Conservation (phyloP, 306 rosid genomes). For the Cercis canadensis region DNA sequence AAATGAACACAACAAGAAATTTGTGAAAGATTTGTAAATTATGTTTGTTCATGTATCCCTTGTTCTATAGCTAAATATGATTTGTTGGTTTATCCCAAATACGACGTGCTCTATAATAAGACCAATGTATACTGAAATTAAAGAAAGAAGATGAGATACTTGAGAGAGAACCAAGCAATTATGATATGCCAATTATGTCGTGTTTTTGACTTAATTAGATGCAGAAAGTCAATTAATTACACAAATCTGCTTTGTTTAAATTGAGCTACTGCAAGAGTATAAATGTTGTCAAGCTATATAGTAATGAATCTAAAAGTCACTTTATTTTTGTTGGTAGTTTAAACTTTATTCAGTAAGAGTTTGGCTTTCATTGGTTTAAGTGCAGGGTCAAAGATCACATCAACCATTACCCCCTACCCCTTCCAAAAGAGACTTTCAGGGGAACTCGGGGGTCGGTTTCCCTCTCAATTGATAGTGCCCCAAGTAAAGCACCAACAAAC, state of each 20-base stretch:
- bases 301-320: constrained; percentile 46
- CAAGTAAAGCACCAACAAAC: too few species aligned
- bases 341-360: constrained; percentile 30
- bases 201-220: constrained; percentile 32
- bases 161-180: too few species aligned
- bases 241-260: constrained; percentile 28
- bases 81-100: background rate
- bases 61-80: too few species aligned
- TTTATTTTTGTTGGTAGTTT: constrained; percentile 36
- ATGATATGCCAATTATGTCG: constrained; percentile 35
- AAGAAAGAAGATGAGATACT: too few species aligned
- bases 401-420: constrained; percentile 26
- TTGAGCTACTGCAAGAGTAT: constrained; percentile 31
- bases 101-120: too few species aligned
- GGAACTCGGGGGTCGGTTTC: constrained; percentile 30
- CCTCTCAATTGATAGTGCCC: constrained; percentile 32
- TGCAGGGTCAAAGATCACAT: constrained; percentile 53
- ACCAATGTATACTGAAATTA: too few species aligned
- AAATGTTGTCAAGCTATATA: constrained; percentile 8
- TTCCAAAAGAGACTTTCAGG: constrained; percentile 35
- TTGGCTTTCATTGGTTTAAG: too few species aligned
- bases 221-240: constrained; percentile 31
- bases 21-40: constrained; percentile 10
- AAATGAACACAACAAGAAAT: background rate
- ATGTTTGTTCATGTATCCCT: background rate